phyloP scores from a whole-genome alignment of 441 rosid species.

The Metrosideros polymorpha region DNA sequence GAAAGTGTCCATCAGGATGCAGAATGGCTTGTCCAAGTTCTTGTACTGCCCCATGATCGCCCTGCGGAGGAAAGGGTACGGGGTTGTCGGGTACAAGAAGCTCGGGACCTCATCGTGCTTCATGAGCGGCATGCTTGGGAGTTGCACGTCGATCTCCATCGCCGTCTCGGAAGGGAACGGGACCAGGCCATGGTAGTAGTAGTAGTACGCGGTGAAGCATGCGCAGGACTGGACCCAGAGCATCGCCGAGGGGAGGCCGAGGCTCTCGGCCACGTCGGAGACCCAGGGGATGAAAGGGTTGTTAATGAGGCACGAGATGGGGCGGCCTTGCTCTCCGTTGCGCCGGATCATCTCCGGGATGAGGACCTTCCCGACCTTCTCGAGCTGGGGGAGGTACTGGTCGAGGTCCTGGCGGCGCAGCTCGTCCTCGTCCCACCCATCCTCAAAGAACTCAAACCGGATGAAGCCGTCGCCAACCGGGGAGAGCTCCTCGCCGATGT shows the following conservation, averaged over 20 bases:
- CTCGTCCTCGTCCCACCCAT: not conserved
- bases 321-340: not conserved
- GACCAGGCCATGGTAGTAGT: slow-evolving; percentile 18
- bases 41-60: slow-evolving; percentile 15
- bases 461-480: slow-evolving; percentile 25
- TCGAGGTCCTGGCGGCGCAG: not conserved
- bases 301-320: slow-evolving; percentile 22
- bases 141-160: slow-evolving; percentile 5
- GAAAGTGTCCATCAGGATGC: slow-evolving; percentile 34
- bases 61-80: not conserved
- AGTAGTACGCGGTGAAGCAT: slow-evolving; percentile 29
- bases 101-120: slow-evolving; percentile 37
- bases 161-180: slow-evolving; percentile 23
- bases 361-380: slow-evolving; percentile 1
- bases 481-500: not conserved
- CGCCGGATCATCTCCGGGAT: not conserved
- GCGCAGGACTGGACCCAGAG: slow-evolving; percentile 49
- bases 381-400: not conserved
- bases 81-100: slow-evolving; percentile 24
- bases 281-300: slow-evolving; percentile 45
- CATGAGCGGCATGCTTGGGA: slow-evolving; percentile 34
- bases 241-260: slow-evolving; percentile 31
- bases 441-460: not conserved
- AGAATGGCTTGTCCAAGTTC: slow-evolving; percentile 25
- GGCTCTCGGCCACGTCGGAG: slow-evolving; percentile 16